Evolutionary conservation across 164 flowering plant species (phyloP), one percentile per base, ranked within the genome.

Genomic region (Stephania japonica): DNA sequence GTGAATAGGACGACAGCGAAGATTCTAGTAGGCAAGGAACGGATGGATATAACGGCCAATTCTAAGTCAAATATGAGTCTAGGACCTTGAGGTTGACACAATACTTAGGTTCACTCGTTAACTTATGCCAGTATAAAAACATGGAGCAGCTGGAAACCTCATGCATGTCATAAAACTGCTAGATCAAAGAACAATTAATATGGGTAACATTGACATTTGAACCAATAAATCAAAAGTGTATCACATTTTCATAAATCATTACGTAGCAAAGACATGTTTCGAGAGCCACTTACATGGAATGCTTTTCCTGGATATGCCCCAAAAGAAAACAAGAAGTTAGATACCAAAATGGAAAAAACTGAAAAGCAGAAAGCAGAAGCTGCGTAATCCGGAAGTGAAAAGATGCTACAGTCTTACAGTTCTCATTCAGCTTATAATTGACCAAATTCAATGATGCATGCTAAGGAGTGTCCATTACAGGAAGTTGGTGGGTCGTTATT

Each of bases 291-390:
- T 70, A 87, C 94, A 81, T 86, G 85, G 66, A 91, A 65, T 75
- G 95, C 85, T 84, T 87, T 90, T 72, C 92, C 92, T 90, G 87
- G 72, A 81, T 74, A 50, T 77, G 59, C 77, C 78, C 81, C 81
- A 49, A 72, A 25, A 70, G 56, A 81, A 85, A 81, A 81, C 11
- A 18, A 24, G 41, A 75, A 42, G 74, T 23, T 68, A 76, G 70
- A 21, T 6, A 13, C 41, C 65, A 53, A 47, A 47, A 67, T 67
- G 70, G 11, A 62, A 19, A 77, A 44, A 43, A 68, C 42, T 41
- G 59, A 64, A 14, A 66, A 24, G 65, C 67, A 67, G 50, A 73
- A 67, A 24, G 63, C 7, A 11, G 7, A 62, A 14, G 42, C 21
- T 21, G 7, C 16, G 42, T 8, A 42, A 38, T 19, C 10, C 32